Conservation (phyloP, 2,329 filamentous ascomycete species). For the Dactylellina leptospora region DNA sequence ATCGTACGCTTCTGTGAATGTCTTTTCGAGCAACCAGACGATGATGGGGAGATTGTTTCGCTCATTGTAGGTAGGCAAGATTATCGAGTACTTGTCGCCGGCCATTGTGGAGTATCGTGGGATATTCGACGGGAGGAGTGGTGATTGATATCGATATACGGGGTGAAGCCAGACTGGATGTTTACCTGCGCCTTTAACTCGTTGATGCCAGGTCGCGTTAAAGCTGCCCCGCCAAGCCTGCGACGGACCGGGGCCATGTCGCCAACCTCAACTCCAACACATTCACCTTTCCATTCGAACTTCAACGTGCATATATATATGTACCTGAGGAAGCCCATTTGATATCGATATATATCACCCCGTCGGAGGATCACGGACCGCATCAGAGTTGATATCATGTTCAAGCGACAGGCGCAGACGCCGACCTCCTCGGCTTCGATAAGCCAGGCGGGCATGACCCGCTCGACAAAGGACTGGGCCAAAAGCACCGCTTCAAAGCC, state of each 20-base stretch:
- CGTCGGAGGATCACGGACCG: background rate
- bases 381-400: constrained; percentile 13
- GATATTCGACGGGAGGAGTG: constrained; percentile 3
- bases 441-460: constrained; percentile 45
- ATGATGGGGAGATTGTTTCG: constrained; percentile 96
- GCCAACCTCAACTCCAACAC: constrained; percentile 47
- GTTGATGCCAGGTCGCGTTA: constrained; percentile 50
- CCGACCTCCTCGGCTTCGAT: constrained; percentile 48
- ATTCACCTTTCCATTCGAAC: background rate
- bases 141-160: background rate
- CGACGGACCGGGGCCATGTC: background rate
- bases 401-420: constrained; percentile 49
- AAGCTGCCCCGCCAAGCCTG: constrained; percentile 25
- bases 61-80: constrained; percentile 98
- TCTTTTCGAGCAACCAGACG: constrained; percentile 90
- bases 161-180: constrained; percentile 47
- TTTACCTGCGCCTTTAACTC: constrained; percentile 9
- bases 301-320: no score
- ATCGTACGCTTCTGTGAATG: constrained; percentile 82
- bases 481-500: constrained; percentile 34
- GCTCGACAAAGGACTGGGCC: constrained; percentile 51
- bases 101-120: constrained; percentile 39
- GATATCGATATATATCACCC: background rate
- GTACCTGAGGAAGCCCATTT: no score
- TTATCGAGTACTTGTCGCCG: constrained; percentile 90